Conservation (phyloP, 1,139 yeast genomes). For the Candida pseudoviswanathii region DNA sequence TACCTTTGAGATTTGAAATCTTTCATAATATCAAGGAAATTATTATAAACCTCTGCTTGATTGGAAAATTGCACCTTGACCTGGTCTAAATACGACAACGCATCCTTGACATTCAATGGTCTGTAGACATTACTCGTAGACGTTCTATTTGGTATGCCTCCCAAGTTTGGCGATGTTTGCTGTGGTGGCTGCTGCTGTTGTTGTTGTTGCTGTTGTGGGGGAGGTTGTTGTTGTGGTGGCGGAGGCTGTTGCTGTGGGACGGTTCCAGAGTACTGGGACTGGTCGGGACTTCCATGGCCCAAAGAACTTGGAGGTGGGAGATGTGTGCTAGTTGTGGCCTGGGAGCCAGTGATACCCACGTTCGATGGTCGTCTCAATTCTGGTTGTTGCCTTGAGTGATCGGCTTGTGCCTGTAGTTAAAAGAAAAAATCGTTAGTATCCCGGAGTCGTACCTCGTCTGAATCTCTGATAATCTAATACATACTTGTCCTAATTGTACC, state of each 20-base stretch:
- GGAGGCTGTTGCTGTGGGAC: slow-evolving; percentile 13
- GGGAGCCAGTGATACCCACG: slow-evolving; percentile 21
- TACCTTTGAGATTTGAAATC: slow-evolving; percentile 91
- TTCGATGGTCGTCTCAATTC: slow-evolving; percentile 31
- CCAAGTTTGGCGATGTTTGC: slow-evolving; percentile 22
- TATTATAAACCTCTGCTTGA: slow-evolving; percentile 95
- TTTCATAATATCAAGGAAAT: slow-evolving; percentile 95
- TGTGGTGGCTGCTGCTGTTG: slow-evolving; percentile 14
- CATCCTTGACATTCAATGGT: slow-evolving; percentile 94
- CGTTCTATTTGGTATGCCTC: slow-evolving; percentile 45
- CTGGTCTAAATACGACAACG: slow-evolving; percentile 90
- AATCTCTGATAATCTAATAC: slow-evolving; percentile 18
- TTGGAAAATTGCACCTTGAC: slow-evolving; percentile 90
- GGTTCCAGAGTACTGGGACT: slow-evolving; percentile 11
- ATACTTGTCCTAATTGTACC: slow-evolving; percentile 28
- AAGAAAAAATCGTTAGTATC: slow-evolving; percentile 4
- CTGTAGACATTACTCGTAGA: slow-evolving; percentile 60
- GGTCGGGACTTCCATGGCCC: slow-evolving; percentile 11
- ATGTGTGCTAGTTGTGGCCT: slow-evolving; percentile 18
- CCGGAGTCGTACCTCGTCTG: background rate
- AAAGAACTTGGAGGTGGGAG: slow-evolving; percentile 29
- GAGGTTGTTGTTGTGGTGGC: slow-evolving; percentile 14
- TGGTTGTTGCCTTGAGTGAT: slow-evolving; percentile 25
- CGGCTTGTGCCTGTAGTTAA: slow-evolving; percentile 16
- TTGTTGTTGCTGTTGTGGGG: slow-evolving; percentile 9